A percentile compares a stretch with the other conserved stretches of the same genome.
Conservation (phyloP, 441 rosid genomes). For the Adansonia grandidieri region DNA sequence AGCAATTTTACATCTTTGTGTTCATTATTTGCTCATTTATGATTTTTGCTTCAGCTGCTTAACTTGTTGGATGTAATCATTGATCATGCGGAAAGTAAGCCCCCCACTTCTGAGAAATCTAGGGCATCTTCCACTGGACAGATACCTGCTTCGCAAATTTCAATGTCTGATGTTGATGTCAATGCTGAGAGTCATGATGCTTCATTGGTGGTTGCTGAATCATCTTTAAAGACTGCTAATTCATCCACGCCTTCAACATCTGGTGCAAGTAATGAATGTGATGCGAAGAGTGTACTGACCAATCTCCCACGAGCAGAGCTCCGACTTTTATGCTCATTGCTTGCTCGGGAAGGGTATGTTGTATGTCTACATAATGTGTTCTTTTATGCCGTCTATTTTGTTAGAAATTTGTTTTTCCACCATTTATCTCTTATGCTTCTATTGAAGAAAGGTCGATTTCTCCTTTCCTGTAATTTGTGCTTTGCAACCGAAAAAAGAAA, state of each 20-base stretch:
- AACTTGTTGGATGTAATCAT: conserved; percentile 89
- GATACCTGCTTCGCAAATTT: conserved; percentile 45
- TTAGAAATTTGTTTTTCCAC: not conserved
- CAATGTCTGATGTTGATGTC: conserved; percentile 45
- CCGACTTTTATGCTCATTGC: conserved; percentile 87
- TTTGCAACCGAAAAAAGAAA: not conserved
- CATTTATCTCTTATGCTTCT: not conserved
- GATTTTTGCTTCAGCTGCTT: conserved; percentile 65
- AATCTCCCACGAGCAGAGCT: conserved; percentile 89
- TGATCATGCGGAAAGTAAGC: conserved; percentile 74
- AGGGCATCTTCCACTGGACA: conserved; percentile 52
- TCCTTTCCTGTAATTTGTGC: not conserved
- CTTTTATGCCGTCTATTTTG: not conserved
- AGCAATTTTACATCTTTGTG: not conserved
- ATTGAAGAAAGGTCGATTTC: not conserved
- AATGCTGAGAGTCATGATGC: conserved; percentile 46
- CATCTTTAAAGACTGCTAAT: conserved; percentile 49
- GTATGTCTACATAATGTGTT: conserved; percentile 9
- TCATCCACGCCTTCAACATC: conserved; percentile 51
- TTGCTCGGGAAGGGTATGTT: conserved; percentile 92
- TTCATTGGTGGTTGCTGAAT: conserved; percentile 44
- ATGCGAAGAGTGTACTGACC: conserved; percentile 60
- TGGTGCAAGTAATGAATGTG: conserved; percentile 56
- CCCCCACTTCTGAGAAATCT: conserved; percentile 54
- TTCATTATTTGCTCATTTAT: conserved; percentile 23